Evolutionary conservation across 225 moss, liverwort and hornwort genomes (phyloP), one percentile per base, ranked within the genome.

Genomic region (Anthoceros angustus): DNA sequence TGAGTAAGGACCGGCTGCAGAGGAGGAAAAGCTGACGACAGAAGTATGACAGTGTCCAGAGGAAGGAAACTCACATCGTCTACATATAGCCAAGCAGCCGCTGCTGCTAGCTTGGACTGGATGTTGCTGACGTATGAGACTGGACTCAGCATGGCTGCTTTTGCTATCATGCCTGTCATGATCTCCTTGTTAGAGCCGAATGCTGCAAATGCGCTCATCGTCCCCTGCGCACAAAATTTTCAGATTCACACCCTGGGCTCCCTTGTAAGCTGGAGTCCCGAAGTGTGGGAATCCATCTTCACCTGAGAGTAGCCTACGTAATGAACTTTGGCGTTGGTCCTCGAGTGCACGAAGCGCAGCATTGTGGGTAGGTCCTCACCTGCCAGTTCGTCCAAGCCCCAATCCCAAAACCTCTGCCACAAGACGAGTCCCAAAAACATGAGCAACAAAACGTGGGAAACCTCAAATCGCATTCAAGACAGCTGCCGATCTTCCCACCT

Each of bases 281-380:
- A 32, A 32, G 32, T 32, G 32, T 32, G 32, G 32, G 32, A 18
- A 20, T 20, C 7, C 7, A 55, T 15, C 18, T 20, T 0, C 14
- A 55, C 55, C 55, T 55, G 55, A 55, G 55, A 55, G n/a, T 18
- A 55, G 55, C 55, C 55, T 15, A 55, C 55, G 14, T 55, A 55
- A 23, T 55, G 55, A 55, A 55, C 14, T 20, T 15, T 55, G 55
- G 55, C 8, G 23, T 55, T 55, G 10, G 55, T 55, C 18, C 23
- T 18, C 55, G 18, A 8, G 14, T 18, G 23, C n/a, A 55, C n/a
- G 4, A 55, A 55, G 23, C n/a, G 16, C 18, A 55, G 55, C 55
- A 55, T 55, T 55, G 55, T 15, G 18, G 55, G 55, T 0, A 55
- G 55, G 23, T 55, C 55, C 14, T 55, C 55, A 55, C 55, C 23